Conservation (phyloP, 768 basidiomycete species). For the Clavaria fumosa region DNA sequence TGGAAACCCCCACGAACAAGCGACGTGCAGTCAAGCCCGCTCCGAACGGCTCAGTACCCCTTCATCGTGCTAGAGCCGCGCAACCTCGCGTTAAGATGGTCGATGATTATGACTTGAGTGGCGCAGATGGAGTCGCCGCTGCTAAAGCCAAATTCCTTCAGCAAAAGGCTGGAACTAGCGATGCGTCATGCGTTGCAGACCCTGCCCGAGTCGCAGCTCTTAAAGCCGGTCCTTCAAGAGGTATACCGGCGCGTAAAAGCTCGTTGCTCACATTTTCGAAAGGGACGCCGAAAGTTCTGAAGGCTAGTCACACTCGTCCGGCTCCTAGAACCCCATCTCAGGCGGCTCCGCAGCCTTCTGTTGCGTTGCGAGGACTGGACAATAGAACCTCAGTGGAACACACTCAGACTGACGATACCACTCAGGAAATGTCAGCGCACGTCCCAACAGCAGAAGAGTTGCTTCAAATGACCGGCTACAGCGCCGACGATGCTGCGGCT, state of each 20-base stretch:
- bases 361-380: too few species aligned
- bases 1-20: too few species aligned
- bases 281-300: slow-evolving; percentile 35
- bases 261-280: slow-evolving; percentile 41
- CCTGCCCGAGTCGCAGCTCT: too few species aligned
- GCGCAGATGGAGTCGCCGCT: slow-evolving; percentile 26
- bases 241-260: slow-evolving; percentile 26
- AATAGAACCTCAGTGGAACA: too few species aligned
- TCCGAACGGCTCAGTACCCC: slow-evolving; percentile 13
- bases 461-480: slow-evolving; percentile 34
- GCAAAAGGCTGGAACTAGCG: slow-evolving; percentile 10
- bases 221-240: too few species aligned
- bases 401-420: too few species aligned
- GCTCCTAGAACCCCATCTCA: too few species aligned
- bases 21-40: neutral
- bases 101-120: slow-evolving; percentile 24
- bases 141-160: slow-evolving; percentile 33
- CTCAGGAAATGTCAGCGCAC: slow-evolving; percentile 1
- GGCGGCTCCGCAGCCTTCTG: too few species aligned
- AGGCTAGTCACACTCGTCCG: slow-evolving; percentile 23
- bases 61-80: slow-evolving; percentile 32
- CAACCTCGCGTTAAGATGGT: slow-evolving; percentile 41
- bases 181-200: too few species aligned
- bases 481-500: slow-evolving; percentile 20
- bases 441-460: slow-evolving; percentile 30